Evolutionary conservation across 495 filamentous ascomycete species (phyloP), one percentile per base, ranked within the genome.

Genomic region (Penicillium odoratum): DNA sequence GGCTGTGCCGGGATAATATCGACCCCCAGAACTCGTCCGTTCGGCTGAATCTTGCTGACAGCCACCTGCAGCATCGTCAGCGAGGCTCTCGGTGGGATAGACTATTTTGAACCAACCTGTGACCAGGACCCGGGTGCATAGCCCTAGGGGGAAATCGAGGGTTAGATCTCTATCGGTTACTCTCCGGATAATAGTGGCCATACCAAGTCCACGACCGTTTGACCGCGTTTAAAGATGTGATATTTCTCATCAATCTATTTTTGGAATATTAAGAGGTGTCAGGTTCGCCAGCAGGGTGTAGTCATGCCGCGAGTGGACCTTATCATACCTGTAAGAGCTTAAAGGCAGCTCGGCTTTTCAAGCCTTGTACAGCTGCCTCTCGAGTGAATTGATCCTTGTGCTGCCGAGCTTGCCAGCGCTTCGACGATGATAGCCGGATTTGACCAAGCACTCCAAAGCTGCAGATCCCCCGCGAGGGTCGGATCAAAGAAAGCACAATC

Each of bases 111-210:
- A 56, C 67, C 48, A 71, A 91, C 88, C 76, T 98, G 92, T 38
- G 91, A 96, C 94, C 94, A 98, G 21, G 85, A 88, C 0, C 95
- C 94, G 15, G 94, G 94, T 5, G 94, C 94, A 75, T 90, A 98
- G 28, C 94, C 94, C 90, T 93, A 64, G 7, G 33, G 50, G 42
- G 34, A 15, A 56, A 60, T 50, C 51, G 62, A 51, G 25, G 25
- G 44, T 67, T 8, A 69, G 18, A 5, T 21, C 9, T 16, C 31
- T 36, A 21, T 11, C 3, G 3, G n/a, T 21, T 16, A 25, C 3
- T 46, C n/a, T 18, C 3, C 42, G 6, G 7, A 42, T 3, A 45
- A 46, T 33, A 45, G 51, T 40, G 36, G 62, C 10, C 77, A 56
- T 78, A 91, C 89, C 60, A 96, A 76, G 71, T 98, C 94, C 34